Conservation (phyloP, 805 yeast genomes). For the Nakazawaea wyomingensis region DNA sequence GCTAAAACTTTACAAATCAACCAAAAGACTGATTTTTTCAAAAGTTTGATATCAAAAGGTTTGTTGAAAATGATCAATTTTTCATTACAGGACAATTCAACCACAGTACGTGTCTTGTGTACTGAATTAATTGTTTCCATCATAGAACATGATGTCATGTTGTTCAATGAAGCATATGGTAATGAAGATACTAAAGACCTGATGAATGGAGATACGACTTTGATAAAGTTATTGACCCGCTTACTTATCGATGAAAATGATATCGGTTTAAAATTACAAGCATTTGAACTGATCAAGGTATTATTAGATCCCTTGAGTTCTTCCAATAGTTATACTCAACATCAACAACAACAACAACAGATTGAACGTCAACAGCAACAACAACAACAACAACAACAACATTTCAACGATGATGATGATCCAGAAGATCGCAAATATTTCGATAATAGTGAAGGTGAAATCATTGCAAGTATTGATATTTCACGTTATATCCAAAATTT, state of each 20-base stretch:
- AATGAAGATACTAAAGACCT: constrained; percentile 9
- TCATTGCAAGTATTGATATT: constrained; percentile 9
- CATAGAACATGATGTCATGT: constrained; percentile 74
- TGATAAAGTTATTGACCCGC: constrained; percentile 49
- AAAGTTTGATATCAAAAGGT: constrained; percentile 59
- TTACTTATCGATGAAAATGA: constrained; percentile 58
- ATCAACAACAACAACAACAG: neutral
- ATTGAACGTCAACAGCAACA: neutral
- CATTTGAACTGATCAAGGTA: constrained; percentile 75
- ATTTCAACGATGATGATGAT: constrained; percentile 12
- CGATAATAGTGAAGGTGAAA: constrained; percentile 4
- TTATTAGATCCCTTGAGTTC: constrained; percentile 52
- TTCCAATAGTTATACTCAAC: neutral
- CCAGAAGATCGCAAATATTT: constrained; percentile 9
- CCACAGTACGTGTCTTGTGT: constrained; percentile 58
- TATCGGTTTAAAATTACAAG: constrained; percentile 74
- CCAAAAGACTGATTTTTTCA: constrained; percentile 63
- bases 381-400: neutral
- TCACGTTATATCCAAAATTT: constrained; percentile 47
- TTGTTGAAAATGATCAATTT: constrained; percentile 64
- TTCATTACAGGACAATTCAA: constrained; percentile 53
- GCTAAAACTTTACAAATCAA: constrained; percentile 60
- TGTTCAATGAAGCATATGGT: constrained; percentile 34
- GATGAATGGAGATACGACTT: constrained; percentile 52
- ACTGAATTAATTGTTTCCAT: constrained; percentile 76